These are phyloP conservation scores for Apiotrichum brassicae DNA, from an alignment of 1,284 basidiomycete species.

Conservation along the genomic window DNA sequence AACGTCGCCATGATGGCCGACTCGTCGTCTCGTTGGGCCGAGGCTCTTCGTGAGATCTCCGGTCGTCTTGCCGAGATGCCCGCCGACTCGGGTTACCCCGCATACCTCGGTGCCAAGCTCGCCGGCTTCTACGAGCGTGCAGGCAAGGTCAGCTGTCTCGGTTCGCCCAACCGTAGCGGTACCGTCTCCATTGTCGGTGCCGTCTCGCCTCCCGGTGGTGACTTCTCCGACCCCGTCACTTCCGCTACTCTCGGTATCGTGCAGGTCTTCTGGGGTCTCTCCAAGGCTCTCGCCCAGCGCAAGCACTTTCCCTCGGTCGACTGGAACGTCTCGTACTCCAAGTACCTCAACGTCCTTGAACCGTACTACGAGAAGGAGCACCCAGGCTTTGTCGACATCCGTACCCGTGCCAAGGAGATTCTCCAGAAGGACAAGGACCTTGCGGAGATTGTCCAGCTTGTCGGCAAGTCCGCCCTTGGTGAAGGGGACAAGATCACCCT, in stretches of 20 bases:
- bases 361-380: conserved; percentile 85
- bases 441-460: conserved; percentile 97
- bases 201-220: conserved; percentile 96
- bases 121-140: conserved; percentile 99
- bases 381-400: conserved; percentile 88
- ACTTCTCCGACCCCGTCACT: conserved; percentile 99
- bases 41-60: conserved; percentile 97
- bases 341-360: conserved; percentile 93
- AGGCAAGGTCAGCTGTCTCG: conserved; percentile 91
- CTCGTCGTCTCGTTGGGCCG: conserved; percentile 98
- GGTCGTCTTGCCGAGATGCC: conserved; percentile 99
- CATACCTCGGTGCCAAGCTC: conserved; percentile 92
- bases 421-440: conserved; percentile 98
- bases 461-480: conserved; percentile 95
- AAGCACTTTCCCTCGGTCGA: conserved; percentile 96
- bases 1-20: conserved; percentile 99
- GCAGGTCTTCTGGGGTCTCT: conserved; percentile 71
- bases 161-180: conserved; percentile 79
- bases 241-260: conserved; percentile 96
- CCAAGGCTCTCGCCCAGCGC: conserved; percentile 70
- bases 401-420: conserved; percentile 89
- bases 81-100: conserved; percentile 97
- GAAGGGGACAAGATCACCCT: conserved; percentile 98
- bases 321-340: conserved; percentile 98
- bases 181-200: conserved; percentile 98